Conservation (phyloP, 495 filamentous ascomycete genomes). For the Talaromyces borbonicus region DNA sequence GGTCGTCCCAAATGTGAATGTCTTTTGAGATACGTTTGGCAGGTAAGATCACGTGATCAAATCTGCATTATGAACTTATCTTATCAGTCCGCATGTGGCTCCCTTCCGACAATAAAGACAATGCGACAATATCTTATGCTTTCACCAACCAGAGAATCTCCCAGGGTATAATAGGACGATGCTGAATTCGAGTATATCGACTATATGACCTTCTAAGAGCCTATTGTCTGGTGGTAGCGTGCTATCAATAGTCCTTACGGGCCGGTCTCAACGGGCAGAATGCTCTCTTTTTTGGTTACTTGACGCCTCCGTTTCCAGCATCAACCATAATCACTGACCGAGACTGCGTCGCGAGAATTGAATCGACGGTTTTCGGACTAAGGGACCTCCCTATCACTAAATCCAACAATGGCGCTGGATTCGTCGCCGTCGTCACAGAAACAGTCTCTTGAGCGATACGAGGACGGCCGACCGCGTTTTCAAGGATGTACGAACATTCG, state of each 20-base stretch:
- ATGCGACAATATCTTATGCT: no score
- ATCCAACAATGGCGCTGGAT: conserved; percentile 19
- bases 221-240: neutral
- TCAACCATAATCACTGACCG: neutral
- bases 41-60: neutral
- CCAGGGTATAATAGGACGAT: no score
- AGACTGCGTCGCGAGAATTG: no score
- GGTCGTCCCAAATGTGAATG: neutral
- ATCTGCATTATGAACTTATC: neutral
- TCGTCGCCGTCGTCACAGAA: conserved; percentile 11
- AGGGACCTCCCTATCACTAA: no score
- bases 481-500: conserved; percentile 77
- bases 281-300: neutral
- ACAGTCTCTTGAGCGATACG: conserved; percentile 21
- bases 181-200: neutral
- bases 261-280: neutral
- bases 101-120: no score
- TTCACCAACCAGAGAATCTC: no score
- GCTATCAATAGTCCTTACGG: no score
- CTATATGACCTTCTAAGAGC: neutral
- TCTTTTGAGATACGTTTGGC: neutral
- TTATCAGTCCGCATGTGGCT: no score
- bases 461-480: conserved; percentile 45
- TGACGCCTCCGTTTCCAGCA: neutral
- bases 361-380: no score